Base-by-base conservation (phyloP, 108 stramenopile species). In the Cyclostephanos invisitatus region DNA sequence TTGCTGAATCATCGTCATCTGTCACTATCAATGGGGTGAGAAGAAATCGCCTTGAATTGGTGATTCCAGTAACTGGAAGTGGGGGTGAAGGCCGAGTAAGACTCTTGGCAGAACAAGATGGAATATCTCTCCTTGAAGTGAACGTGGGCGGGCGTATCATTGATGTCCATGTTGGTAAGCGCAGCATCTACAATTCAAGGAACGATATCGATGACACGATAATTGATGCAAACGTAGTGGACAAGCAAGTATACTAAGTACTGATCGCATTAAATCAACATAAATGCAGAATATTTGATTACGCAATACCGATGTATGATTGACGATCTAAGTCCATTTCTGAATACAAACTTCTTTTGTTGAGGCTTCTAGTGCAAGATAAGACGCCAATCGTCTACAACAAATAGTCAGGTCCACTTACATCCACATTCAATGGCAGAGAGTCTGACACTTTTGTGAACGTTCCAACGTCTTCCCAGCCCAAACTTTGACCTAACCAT, bases 401-500 rank as follows among this genome's bases (percentile, higher is more conserved):
- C 38, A 77, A 68, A 62, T 74, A 86, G 50, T 86, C 86, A 24
- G 83, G 74, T 29, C 57, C 64, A 67, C 71, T 86, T 67, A 87
- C 66, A 78, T 92, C 87, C 8, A 92, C 56, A 48, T 79, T 76
- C 58, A 79, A 72, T 3, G 91, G 91, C 54, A 92, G 74, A 3
- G 86, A 75, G 49, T 81, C 75, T 25, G 86, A 84, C 24, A 87
- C 81, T 67, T 85, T 86, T 22, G 81, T 74, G 72, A 92, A 84
- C 15, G 77, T 71, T 11, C 89, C 92, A 2, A 87, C 86, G 51
- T 87, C 84, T 70, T 82, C 73, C 66, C 86, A 77, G 0, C 92
- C 89, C 28, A 88, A 58, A 10, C 64, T 47, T 55, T 83, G 81
- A 12, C 92, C 92, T 49, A 93, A 53, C 92, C 92, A 93, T n/a